These are phyloP conservation scores for Gossypium stocksii DNA, from an alignment of 345 rosid species.

Conservation along the genomic window DNA sequence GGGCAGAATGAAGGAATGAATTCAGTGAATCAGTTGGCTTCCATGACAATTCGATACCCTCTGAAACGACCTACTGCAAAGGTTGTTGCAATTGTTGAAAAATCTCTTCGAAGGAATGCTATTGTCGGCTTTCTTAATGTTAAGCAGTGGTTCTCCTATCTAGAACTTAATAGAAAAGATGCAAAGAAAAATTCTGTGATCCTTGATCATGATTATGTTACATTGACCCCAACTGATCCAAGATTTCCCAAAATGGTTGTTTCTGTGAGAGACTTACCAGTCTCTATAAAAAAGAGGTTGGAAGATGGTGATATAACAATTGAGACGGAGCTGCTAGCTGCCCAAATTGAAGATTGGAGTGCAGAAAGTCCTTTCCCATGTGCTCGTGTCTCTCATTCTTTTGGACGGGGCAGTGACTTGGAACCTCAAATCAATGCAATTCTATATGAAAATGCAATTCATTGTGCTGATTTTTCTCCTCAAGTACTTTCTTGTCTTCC, in stretches of 20 bases:
- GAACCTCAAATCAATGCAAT: conserved; percentile 66
- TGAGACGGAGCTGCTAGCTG: conserved; percentile 75
- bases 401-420: conserved; percentile 71
- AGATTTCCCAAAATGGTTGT: conserved; percentile 71
- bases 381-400: conserved; percentile 45
- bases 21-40: conserved; percentile 49
- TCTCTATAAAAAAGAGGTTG: conserved; percentile 55
- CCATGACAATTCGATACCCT: conserved; percentile 46
- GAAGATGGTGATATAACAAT: conserved; percentile 52
- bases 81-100: conserved; percentile 66
- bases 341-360: conserved; percentile 57
- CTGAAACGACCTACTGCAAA: conserved; percentile 78
- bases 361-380: conserved; percentile 59
- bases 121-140: conserved; percentile 74
- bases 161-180: conserved; percentile 36
- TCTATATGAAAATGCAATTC: conserved; percentile 60
- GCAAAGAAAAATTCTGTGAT: conserved; percentile 27
- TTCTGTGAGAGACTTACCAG: conserved; percentile 50
- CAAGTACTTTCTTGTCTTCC: conserved; percentile 67
- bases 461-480: conserved; percentile 55
- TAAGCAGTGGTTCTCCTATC: conserved; percentile 49
- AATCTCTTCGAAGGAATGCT: conserved; percentile 55
- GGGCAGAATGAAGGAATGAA: conserved; percentile 33
- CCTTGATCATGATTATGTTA: conserved; percentile 43
- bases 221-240: conserved; percentile 58